Conservation (phyloP, 768 basidiomycete species). For the Russula griseocarnosa region DNA sequence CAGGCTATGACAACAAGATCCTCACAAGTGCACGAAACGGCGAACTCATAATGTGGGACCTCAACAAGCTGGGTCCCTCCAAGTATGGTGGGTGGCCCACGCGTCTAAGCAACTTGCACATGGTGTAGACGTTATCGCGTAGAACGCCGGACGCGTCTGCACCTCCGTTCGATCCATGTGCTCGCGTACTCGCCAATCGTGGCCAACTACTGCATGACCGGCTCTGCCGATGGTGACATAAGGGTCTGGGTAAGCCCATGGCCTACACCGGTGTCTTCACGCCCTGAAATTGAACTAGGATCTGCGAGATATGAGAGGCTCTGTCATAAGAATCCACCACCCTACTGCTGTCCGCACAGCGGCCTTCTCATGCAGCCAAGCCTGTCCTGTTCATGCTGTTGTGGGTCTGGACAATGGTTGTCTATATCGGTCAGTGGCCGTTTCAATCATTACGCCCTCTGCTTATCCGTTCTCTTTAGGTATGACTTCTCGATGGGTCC, state of each 20-base stretch:
- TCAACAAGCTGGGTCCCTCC: conserved; percentile 58
- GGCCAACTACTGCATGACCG: conserved; percentile 71
- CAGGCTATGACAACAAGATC: conserved; percentile 71
- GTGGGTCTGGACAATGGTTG: conserved; percentile 37
- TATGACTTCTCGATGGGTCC: conserved; percentile 82
- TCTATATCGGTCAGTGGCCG: conserved; percentile 50
- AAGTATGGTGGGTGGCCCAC: conserved; percentile 56
- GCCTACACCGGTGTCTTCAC: neutral
- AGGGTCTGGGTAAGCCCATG: conserved; percentile 64
- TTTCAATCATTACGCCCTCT: neutral
- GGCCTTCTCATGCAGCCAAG: conserved; percentile 63
- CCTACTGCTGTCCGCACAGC: conserved; percentile 65
- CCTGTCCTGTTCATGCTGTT: conserved; percentile 63
- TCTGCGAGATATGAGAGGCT: conserved; percentile 64
- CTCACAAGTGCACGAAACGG: conserved; percentile 78
- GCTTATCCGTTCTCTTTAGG: conserved; percentile 35
- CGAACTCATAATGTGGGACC: conserved; percentile 80
- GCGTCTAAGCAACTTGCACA: neutral
- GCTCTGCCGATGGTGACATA: conserved; percentile 75
- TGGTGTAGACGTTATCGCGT: conserved; percentile 14
- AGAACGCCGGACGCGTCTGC: conserved; percentile 67
- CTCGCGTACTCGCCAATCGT: conserved; percentile 64
- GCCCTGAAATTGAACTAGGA: conserved; percentile 44
- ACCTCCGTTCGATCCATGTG: conserved; percentile 67
- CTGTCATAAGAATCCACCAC: conserved; percentile 66